Conservation (phyloP, 768 basidiomycete species). For the Auriscalpium vulgare region DNA sequence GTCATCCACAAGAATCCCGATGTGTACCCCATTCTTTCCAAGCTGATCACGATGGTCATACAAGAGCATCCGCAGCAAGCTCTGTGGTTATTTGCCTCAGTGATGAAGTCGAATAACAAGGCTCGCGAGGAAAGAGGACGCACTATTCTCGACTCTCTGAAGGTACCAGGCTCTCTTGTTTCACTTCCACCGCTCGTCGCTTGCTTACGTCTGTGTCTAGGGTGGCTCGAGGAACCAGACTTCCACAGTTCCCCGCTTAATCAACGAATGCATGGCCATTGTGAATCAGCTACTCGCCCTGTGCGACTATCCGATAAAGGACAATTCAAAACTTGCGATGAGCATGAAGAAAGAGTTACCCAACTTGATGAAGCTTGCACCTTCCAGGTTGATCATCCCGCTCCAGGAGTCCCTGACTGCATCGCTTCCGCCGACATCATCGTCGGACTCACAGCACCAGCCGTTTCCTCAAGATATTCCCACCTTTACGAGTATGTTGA, state of each 20-base stretch:
- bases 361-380: slow-evolving; percentile 45
- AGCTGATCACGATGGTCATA: slow-evolving; percentile 69
- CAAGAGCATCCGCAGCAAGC: slow-evolving; percentile 82
- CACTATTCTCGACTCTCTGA: slow-evolving; percentile 45
- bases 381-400: slow-evolving; percentile 73
- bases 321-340: slow-evolving; percentile 27
- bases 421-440: slow-evolving; percentile 70
- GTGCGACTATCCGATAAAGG: slow-evolving; percentile 46
- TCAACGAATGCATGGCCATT: slow-evolving; percentile 50
- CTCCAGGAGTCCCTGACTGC: slow-evolving; percentile 90
- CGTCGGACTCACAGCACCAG: slow-evolving; percentile 52
- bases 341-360: slow-evolving; percentile 51
- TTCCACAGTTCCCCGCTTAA: slow-evolving; percentile 29
- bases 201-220: slow-evolving; percentile 23
- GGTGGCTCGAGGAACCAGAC: slow-evolving; percentile 40
- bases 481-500: slow-evolving; percentile 57
- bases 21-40: slow-evolving; percentile 52
- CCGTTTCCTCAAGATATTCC: slow-evolving; percentile 78
- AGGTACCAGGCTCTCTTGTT: slow-evolving; percentile 30
- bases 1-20: slow-evolving; percentile 65
- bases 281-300: slow-evolving; percentile 61
- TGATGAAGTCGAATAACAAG: slow-evolving; percentile 72
- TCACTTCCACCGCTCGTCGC: background rate
- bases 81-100: slow-evolving; percentile 87
- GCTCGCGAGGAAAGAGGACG: slow-evolving; percentile 54